Percentiles rank a stretch among this genome's conserved stretches.
Conservation (phyloP, 257 asterid genomes). For the Dorcoceras hygrometricum region DNA sequence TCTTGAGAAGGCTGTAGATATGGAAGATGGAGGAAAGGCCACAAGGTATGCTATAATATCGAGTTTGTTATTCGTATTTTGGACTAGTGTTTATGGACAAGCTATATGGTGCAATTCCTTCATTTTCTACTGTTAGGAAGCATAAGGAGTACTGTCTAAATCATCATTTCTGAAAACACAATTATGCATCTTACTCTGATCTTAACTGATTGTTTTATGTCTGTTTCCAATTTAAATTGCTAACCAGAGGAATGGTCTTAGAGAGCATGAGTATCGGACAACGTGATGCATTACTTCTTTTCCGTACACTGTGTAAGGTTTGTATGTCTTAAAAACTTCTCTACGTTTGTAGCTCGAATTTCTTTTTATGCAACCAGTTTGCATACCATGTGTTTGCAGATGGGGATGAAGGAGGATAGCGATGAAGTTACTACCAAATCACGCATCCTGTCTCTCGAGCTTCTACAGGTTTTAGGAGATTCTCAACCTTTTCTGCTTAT, state of each 20-base stretch:
- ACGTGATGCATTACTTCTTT: slow-evolving; percentile 90
- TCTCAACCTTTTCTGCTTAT: slow-evolving; percentile 23
- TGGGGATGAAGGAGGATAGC: slow-evolving; percentile 97
- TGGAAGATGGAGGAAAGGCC: slow-evolving; percentile 87
- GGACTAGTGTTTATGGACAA: slow-evolving; percentile 19
- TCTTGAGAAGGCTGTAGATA: slow-evolving; percentile 93
- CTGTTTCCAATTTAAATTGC: slow-evolving; percentile 31
- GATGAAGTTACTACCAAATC: slow-evolving; percentile 88
- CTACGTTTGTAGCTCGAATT: slow-evolving; percentile 18
- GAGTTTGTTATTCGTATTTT: slow-evolving; percentile 25
- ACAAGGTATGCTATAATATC: slow-evolving; percentile 51
- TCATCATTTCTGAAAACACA: slow-evolving; percentile 15
- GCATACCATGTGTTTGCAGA: slow-evolving; percentile 52
- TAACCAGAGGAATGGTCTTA: slow-evolving; percentile 63
- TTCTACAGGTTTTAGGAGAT: slow-evolving; percentile 70
- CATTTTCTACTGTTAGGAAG: slow-evolving; percentile 18
- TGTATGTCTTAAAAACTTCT: slow-evolving; percentile 31
- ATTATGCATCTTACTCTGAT: slow-evolving; percentile 12
- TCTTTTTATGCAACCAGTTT: slow-evolving; percentile 27
- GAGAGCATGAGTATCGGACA: slow-evolving; percentile 76
- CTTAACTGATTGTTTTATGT: slow-evolving; percentile 21
- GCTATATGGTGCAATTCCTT: slow-evolving; percentile 16
- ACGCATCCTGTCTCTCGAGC: slow-evolving; percentile 94
- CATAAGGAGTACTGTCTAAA: slow-evolving; percentile 22
- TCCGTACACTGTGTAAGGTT: slow-evolving; percentile 99